These are phyloP conservation scores for Barnettozyma pratensis DNA, from an alignment of 805 yeast species.

Conservation along the genomic window DNA sequence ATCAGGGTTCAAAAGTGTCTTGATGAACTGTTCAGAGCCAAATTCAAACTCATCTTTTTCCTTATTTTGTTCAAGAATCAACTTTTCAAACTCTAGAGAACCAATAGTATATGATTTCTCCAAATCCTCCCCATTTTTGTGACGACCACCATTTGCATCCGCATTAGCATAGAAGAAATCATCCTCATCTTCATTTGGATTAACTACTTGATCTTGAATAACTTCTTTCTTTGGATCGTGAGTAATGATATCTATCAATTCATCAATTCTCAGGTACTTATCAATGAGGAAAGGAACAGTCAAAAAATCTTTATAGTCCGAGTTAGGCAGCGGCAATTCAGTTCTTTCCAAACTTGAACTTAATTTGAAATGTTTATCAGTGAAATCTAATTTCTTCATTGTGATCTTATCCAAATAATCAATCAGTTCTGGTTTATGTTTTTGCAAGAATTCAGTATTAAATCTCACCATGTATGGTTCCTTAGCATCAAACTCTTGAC, in stretches of 20 bases:
- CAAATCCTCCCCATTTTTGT: constrained; percentile 5
- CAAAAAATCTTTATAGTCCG: constrained; percentile 53
- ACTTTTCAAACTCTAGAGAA: constrained; percentile 31
- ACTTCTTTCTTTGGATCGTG: not conserved
- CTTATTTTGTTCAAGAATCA: constrained; percentile 28
- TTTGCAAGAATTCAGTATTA: constrained; percentile 57
- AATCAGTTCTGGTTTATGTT: constrained; percentile 51
- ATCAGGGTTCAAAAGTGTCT: constrained; percentile 31
- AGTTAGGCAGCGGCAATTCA: constrained; percentile 44
- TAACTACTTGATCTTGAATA: not conserved
- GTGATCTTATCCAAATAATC: constrained; percentile 72
- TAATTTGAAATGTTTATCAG: constrained; percentile 50
- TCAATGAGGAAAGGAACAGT: constrained; percentile 67
- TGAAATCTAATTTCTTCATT: constrained; percentile 61
- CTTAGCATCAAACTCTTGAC: constrained; percentile 70
- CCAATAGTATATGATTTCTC: constrained; percentile 25
- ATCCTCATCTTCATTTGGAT: constrained; percentile 10
- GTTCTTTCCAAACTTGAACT: constrained; percentile 54
- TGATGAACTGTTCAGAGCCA: constrained; percentile 57
- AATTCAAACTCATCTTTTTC: constrained; percentile 35
- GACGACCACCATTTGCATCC: constrained; percentile 2
- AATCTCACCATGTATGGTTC: constrained; percentile 74
- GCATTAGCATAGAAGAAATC: constrained; percentile 11
- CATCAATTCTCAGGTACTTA: constrained; percentile 54
- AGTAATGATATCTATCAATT: constrained; percentile 45